Evolutionary conservation across 2,329 filamentous ascomycete species (phyloP).

Genomic region (Cylindrodendrum hubeiense): DNA sequence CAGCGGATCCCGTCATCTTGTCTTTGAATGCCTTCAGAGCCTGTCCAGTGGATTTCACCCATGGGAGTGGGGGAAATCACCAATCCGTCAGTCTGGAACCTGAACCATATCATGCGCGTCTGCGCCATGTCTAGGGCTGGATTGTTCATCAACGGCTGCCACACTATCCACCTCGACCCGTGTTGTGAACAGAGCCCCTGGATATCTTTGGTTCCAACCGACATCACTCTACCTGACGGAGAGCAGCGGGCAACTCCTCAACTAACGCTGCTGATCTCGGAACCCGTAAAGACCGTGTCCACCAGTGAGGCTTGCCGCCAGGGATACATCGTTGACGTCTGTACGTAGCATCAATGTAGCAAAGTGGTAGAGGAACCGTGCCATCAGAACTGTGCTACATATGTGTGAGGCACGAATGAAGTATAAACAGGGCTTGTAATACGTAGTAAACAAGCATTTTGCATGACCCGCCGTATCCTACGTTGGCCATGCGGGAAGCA

Average conservation of each 20-base stretch:
- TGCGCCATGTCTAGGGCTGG: conserved; percentile 17
- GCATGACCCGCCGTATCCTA: conserved; percentile 37
- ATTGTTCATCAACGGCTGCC: neutral
- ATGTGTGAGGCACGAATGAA: conserved; percentile 16
- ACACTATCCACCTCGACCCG: neutral
- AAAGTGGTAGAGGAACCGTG: conserved; percentile 9
- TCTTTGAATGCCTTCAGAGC: conserved; percentile 27
- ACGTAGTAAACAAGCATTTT: conserved; percentile 42
- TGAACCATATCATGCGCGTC: conserved; percentile 6
- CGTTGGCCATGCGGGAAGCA: conserved; percentile 34
- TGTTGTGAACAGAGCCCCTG: neutral
- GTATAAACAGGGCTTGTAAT: conserved; percentile 22
- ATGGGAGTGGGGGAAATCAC: neutral
- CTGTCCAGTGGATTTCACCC: neutral
- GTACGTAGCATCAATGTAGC: neutral
- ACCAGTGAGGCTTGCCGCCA: neutral
- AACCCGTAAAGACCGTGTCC: neutral
- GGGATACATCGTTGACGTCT: neutral
- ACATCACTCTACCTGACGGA: too few relatives aligned
- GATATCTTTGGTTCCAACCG: neutral
- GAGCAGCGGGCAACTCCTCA: conserved; percentile 5
- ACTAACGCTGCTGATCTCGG: neutral
- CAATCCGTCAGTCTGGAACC: conserved; percentile 5
- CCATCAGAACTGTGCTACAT: neutral
- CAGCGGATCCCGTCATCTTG: conserved; percentile 19